Conservation (phyloP, 129 eudicot species). For the Escallonia herrerae region DNA sequence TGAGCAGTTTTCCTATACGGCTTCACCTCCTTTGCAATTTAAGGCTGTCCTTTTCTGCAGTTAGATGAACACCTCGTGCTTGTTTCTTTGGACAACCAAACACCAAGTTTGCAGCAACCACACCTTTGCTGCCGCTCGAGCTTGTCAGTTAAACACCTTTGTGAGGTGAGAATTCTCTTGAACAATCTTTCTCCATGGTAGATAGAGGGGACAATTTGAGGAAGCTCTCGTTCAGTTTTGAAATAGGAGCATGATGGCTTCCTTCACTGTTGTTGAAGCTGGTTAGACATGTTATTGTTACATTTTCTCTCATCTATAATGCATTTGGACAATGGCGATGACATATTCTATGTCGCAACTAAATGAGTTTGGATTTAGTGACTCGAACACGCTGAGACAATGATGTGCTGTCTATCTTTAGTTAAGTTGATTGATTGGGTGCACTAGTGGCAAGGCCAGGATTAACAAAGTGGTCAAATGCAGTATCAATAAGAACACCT, state of each 20-base stretch:
- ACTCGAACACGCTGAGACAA: no score
- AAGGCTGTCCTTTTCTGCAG: conserved; percentile 4
- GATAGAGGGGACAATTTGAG: background rate
- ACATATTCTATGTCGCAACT: no score
- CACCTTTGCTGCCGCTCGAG: conserved; percentile 14
- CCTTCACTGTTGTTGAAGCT: background rate
- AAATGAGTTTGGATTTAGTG: no score
- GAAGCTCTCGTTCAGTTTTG: background rate
- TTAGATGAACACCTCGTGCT: conserved; percentile 5
- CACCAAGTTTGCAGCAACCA: conserved; percentile 1
- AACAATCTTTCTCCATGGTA: background rate
- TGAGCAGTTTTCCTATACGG: background rate
- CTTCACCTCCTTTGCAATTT: background rate
- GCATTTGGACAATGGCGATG: no score
- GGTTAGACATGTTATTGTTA: background rate
- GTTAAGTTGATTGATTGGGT: no score
- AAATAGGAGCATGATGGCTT: background rate
- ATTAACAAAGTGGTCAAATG: no score
- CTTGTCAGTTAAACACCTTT: conserved; percentile 8
- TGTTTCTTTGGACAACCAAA: conserved; percentile 9
- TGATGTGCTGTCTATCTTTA: no score
- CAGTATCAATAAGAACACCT: no score
- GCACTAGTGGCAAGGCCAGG: no score
- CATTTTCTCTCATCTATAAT: background rate
- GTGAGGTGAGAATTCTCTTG: conserved; percentile 9